Base-by-base conservation (phyloP, 2,329 filamentous ascomycete species). In the Canariomyces notabilis region DNA sequence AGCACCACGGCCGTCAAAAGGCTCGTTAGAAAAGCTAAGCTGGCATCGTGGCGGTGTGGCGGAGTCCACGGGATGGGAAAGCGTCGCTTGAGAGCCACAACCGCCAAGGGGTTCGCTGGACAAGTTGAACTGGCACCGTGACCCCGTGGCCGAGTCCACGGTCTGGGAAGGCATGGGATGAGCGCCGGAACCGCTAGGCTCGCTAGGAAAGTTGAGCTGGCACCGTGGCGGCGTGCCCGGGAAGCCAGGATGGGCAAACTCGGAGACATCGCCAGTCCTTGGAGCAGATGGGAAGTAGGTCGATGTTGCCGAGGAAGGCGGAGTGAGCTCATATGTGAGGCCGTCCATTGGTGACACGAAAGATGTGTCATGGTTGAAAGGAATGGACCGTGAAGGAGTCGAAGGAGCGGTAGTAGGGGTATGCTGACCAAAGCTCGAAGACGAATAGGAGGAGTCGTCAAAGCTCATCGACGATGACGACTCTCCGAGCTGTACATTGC, bases 321-420 rank as follows among this genome's bases (percentile, higher is more conserved):
- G 64, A 12, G 60, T 64, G 29, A 63, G 42, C 16, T 64, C 61
- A 34, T 58, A 65, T 1, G 54, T 46, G 43, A 49, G 54, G 1
- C 58, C 49, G 33, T 58, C 53, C 26, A 55, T 49, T 33, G 58
- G 58, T 19, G 55, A 51, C 16, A 56, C 51, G 37, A 61, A 63
- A 23, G 48, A 67, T 42, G 52, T 48, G 7, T 58, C 58, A 34
- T 56, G 56, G 19, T 63, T 33, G 20, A 55, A 32, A 4, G 53
- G 49, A 8, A 44, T 26, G 1, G 50, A 48, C 9, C 44, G 44
- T 12, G 47, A 41, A 19, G 65, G 64, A 5, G 61, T 65, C 7
- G 65, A 66, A 37, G 59, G 58, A 22, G 59, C 61, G 42, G 64
- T 65, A 9, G 42, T 49, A 12, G 65, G 64, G 14, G 64, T 66